Evolutionary conservation across 1,139 yeast species (phyloP).

Genomic region (Tardiomyces blankii): DNA sequence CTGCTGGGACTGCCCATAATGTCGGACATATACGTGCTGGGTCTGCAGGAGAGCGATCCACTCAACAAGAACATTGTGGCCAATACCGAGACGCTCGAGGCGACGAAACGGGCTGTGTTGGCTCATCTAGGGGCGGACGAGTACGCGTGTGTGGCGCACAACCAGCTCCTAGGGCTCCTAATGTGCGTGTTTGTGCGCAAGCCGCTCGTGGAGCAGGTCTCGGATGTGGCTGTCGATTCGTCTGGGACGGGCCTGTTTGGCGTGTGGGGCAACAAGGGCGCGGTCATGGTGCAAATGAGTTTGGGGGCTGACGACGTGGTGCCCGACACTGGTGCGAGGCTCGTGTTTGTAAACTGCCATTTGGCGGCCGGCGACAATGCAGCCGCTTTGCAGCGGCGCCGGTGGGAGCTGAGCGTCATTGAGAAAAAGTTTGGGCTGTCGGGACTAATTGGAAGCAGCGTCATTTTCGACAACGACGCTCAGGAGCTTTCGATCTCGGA

Average conservation of each 20-base stretch:
- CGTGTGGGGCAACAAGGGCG: conserved; percentile 53
- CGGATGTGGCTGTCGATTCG: conserved; percentile 28
- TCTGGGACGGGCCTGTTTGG: conserved; percentile 46
- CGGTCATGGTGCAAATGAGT: conserved; percentile 29
- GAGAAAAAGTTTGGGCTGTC: conserved; percentile 18
- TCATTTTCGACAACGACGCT: conserved; percentile 12
- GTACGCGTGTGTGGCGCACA: conserved; percentile 27
- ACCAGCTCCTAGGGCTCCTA: conserved; percentile 40
- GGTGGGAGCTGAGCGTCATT: conserved; percentile 35
- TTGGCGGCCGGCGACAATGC: conserved; percentile 61
- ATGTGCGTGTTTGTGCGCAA: conserved; percentile 30
- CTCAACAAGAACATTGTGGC: conserved; percentile 36
- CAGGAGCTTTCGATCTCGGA: conserved; percentile 7
- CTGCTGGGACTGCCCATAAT: conserved; percentile 15
- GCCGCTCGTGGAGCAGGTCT: conserved; percentile 27
- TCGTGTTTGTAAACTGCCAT: conserved; percentile 53
- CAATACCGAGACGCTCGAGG: conserved; percentile 30
- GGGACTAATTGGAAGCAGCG: conserved; percentile 9
- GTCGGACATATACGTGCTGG: conserved; percentile 33
- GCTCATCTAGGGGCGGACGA: conserved; percentile 15
- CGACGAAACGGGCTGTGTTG: conserved; percentile 27
- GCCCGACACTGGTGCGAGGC: conserved; percentile 31
- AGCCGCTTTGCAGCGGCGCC: conserved; percentile 28
- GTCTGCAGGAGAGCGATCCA: conserved; percentile 45
- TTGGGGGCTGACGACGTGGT: conserved; percentile 21